Evolutionary conservation across 73 alveolate species (phyloP).

Genomic region (Paramecium sexaurelia): DNA sequence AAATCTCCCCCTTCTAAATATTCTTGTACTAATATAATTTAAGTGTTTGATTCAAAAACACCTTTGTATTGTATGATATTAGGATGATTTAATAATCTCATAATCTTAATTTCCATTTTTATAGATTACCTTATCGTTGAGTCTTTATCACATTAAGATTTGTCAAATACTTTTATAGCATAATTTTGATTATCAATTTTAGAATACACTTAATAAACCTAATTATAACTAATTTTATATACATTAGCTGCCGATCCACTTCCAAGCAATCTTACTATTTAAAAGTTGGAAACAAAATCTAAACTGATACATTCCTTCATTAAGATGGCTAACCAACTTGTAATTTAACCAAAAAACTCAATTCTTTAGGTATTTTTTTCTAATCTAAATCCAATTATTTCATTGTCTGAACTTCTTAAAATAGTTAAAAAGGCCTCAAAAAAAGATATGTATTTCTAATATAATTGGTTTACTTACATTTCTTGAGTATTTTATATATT

Average conservation of each 20-base stretch:
- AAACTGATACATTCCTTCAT: background rate
- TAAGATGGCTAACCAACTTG: background rate
- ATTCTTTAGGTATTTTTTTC: background rate
- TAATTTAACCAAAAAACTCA: background rate
- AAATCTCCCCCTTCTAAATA: conserved; percentile 41
- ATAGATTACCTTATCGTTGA: conserved; percentile 67
- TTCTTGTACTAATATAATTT: conserved; percentile 20
- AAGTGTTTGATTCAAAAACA: conserved; percentile 69
- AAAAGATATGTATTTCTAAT: background rate
- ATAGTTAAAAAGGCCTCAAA: background rate
- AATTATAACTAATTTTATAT: background rate
- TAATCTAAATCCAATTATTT: background rate
- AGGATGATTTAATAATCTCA: conserved; percentile 79
- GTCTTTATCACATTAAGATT: conserved; percentile 15
- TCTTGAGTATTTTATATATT: background rate
- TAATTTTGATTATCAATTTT: background rate
- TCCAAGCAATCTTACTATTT: background rate
- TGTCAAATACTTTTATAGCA: conserved; percentile 42
- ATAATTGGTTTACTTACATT: background rate
- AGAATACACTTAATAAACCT: background rate
- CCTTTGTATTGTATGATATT: conserved; percentile 75
- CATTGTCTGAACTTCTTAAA: background rate
- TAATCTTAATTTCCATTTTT: conserved; percentile 73
- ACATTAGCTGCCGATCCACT: background rate
- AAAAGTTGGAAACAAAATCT: background rate